phyloP scores from a whole-genome alignment of 1,139 yeast species.

The Scheffersomyces titani region DNA sequence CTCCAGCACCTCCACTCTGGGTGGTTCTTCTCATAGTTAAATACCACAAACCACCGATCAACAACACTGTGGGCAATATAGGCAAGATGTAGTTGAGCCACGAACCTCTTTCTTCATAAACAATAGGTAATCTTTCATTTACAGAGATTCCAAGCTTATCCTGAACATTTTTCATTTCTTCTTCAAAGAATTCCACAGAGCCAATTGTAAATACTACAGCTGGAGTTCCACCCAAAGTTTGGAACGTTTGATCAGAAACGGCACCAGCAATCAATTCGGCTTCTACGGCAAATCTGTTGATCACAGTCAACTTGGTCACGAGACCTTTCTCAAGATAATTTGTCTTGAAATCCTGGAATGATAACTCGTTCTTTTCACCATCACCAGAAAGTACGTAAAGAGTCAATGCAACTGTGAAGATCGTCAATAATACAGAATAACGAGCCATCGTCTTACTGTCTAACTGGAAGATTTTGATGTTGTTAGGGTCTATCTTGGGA shows the following conservation, averaged over 20 bases:
- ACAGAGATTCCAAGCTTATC: slow-evolving; percentile 61
- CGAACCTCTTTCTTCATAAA: slow-evolving; percentile 61
- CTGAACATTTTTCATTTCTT: slow-evolving; percentile 61
- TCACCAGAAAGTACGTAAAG: slow-evolving; percentile 14
- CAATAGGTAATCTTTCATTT: slow-evolving; percentile 63
- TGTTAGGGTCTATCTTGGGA: slow-evolving; percentile 30
- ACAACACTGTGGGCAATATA: slow-evolving; percentile 65
- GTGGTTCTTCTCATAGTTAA: slow-evolving; percentile 60
- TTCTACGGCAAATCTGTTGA: slow-evolving; percentile 77
- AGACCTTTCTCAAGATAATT: slow-evolving; percentile 82
- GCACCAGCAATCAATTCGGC: slow-evolving; percentile 69
- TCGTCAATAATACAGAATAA: slow-evolving; percentile 11
- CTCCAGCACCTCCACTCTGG: slow-evolving; percentile 43
- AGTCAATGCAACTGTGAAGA: slow-evolving; percentile 15
- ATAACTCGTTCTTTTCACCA: slow-evolving; percentile 46
- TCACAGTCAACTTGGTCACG: slow-evolving; percentile 73
- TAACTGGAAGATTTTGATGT: slow-evolving; percentile 33
- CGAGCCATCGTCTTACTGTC: slow-evolving; percentile 23
- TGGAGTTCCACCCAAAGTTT: slow-evolving; percentile 37
- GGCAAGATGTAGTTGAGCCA: slow-evolving; percentile 58
- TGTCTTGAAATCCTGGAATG: slow-evolving; percentile 89
- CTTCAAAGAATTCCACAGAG: slow-evolving; percentile 72
- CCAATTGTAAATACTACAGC: slow-evolving; percentile 69
- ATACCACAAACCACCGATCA: slow-evolving; percentile 74
- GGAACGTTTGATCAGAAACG: slow-evolving; percentile 40